Evolutionary conservation across 331 rosid species (phyloP).

Genomic region (Pyracantha coccinea): DNA sequence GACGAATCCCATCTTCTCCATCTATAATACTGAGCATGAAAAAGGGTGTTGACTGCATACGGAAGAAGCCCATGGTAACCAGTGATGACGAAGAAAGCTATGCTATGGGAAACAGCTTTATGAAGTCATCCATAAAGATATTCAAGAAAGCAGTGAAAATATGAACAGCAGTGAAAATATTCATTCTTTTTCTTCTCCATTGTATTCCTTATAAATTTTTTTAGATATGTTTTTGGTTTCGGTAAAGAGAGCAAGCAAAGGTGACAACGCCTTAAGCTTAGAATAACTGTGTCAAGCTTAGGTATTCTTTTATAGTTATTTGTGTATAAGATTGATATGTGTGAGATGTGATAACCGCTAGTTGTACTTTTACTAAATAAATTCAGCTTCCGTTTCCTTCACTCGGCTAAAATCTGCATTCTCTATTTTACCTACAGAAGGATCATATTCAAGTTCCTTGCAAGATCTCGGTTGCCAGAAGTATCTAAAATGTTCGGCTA

Average conservation of each 20-base stretch:
- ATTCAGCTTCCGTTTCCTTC: not conserved
- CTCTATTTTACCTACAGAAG: not conserved
- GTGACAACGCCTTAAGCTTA: not conserved
- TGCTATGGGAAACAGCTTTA: slow-evolving; percentile 34
- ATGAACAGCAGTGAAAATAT: slow-evolving; percentile 14
- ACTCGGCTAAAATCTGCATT: not conserved
- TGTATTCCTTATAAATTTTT: not conserved
- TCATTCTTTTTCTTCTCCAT: not conserved
- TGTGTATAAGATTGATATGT: slow-evolving; percentile 8
- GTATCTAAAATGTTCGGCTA: not conserved
- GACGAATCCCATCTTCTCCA: slow-evolving; percentile 88
- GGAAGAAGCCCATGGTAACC: slow-evolving; percentile 53
- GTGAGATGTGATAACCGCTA: slow-evolving; percentile 13
- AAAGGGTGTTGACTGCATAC: slow-evolving; percentile 61
- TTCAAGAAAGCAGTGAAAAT: slow-evolving; percentile 59
- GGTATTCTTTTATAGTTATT: slow-evolving; percentile 2
- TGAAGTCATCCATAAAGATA: slow-evolving; percentile 53
- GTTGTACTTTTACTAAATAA: slow-evolving; percentile 6
- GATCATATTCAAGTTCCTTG: not conserved
- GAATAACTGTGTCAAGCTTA: slow-evolving; percentile 8
- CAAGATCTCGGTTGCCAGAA: not conserved
- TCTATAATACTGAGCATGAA: slow-evolving; percentile 65
- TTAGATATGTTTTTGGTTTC: not conserved
- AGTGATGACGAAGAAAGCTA: slow-evolving; percentile 28
- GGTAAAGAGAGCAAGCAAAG: not conserved